Evolutionary conservation across 352 stramenopile species (phyloP).

Genomic region (Globisporangium nagaii): DNA sequence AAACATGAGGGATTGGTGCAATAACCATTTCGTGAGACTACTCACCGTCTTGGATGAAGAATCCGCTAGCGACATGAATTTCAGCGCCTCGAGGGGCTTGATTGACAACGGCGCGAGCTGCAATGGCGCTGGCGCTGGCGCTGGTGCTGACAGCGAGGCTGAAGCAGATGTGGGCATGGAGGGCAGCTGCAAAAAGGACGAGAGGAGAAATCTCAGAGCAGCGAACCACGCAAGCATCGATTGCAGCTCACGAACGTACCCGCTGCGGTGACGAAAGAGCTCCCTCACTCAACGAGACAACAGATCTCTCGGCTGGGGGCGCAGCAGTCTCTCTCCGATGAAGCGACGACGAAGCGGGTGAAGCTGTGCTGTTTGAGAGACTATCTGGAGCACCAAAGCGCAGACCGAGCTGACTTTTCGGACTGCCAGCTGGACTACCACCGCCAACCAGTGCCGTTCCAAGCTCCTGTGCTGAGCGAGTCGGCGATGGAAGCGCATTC

Average conservation of each 20-base stretch:
- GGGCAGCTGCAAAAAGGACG: no score
- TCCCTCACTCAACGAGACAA: not conserved
- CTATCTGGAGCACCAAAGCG: not conserved
- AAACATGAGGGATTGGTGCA: not conserved
- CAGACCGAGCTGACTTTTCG: not conserved
- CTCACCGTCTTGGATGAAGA: slow-evolving; percentile 8
- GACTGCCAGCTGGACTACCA: not conserved
- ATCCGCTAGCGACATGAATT: slow-evolving; percentile 3
- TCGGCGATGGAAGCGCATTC: not conserved
- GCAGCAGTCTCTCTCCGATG: not conserved
- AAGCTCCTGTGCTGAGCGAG: not conserved
- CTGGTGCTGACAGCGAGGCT: not conserved
- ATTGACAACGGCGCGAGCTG: slow-evolving; percentile 19
- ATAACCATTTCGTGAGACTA: not conserved
- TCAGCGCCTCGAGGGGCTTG: slow-evolving; percentile 17
- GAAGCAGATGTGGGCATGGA: no score
- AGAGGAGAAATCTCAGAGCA: not conserved
- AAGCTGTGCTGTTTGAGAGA: not conserved
- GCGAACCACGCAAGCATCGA: not conserved
- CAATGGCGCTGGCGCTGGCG: slow-evolving; percentile 1
- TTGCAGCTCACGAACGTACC: not conserved
- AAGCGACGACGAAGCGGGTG: not conserved
- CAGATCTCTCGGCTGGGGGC: no score
- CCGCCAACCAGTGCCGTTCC: not conserved
- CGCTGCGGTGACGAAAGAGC: not conserved